Conservation (phyloP, 1,284 basidiomycete genomes). For the Ustilago loliicola region DNA sequence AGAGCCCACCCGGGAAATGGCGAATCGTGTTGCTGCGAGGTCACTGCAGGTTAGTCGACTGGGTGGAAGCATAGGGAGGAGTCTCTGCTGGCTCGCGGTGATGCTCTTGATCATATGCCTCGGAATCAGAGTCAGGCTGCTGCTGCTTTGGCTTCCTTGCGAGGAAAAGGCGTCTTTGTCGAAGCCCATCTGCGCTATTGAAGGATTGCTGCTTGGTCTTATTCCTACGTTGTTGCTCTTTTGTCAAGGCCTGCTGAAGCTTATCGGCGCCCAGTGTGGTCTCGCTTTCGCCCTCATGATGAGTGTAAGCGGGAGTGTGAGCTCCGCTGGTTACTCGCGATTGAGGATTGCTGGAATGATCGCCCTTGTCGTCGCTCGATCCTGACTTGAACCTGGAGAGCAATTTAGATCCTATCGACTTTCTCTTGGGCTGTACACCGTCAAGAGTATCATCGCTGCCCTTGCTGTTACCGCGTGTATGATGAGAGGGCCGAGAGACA, state of each 20-base stretch:
- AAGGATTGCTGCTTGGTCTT: constrained; percentile 22
- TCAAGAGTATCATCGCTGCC: not conserved
- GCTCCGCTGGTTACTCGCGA: constrained; percentile 27
- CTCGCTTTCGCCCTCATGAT: not conserved
- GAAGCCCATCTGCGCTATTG: constrained; percentile 22
- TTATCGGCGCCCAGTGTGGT: constrained; percentile 6
- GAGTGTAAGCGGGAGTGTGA: constrained; percentile 9
- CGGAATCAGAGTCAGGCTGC: constrained; percentile 16
- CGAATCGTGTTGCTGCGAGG: constrained; percentile 18
- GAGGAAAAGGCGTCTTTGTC: constrained; percentile 21
- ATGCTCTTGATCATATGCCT: constrained; percentile 10
- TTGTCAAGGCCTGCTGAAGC: constrained; percentile 23
- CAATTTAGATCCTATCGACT: constrained; percentile 48
- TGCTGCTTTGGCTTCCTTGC: constrained; percentile 9
- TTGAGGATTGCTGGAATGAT: not conserved
- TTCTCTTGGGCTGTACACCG: constrained; percentile 6
- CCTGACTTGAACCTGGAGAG: constrained; percentile 36
- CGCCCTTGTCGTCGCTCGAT: constrained; percentile 13
- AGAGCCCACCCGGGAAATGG: constrained; percentile 50
- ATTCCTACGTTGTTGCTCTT: constrained; percentile 22
- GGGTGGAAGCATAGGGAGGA: constrained; percentile 15
- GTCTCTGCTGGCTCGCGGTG: not conserved
- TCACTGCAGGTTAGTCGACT: constrained; percentile 12
- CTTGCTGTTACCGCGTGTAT: not conserved
- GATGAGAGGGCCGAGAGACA: constrained; percentile 6